Conservation (phyloP, 257 asterid species). For the Nicotiana otophora region DNA sequence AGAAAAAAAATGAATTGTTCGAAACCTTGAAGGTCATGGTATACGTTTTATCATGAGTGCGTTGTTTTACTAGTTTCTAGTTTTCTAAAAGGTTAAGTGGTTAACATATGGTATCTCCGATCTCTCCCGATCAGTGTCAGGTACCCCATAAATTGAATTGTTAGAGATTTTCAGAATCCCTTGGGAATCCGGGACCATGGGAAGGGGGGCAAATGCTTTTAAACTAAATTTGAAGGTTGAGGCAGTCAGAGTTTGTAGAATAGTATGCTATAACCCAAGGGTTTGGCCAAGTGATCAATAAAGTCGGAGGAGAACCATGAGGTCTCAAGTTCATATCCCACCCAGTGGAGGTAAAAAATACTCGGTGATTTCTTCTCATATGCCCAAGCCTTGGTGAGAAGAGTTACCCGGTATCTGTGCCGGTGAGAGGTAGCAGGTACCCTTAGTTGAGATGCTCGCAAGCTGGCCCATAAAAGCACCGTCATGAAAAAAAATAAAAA, state of each 20-base stretch:
- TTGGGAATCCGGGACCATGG: neutral
- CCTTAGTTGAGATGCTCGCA: too few species aligned
- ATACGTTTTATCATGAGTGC: neutral
- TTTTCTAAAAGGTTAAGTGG: neutral
- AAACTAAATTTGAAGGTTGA: neutral
- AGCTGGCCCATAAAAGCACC: too few species aligned
- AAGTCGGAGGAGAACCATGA: too few species aligned
- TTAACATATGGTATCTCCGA: neutral
- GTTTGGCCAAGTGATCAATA: too few species aligned
- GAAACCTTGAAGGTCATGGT: neutral
- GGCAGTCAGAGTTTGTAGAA: neutral
- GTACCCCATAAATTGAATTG: neutral
- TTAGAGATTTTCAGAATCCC: neutral
- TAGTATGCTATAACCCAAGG: neutral
- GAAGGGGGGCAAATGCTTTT: neutral
- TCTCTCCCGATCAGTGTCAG: conserved; percentile 2
- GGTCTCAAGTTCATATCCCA: too few species aligned
- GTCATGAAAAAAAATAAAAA: too few species aligned
- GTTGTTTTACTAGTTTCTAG: neutral
- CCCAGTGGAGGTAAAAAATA: too few species aligned
- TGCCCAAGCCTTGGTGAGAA: too few species aligned
- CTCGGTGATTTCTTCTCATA: too few species aligned
- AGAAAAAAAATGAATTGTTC: neutral
- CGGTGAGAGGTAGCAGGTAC: too few species aligned
- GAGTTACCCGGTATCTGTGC: too few species aligned